Base-by-base conservation (phyloP, 768 basidiomycete species). In the Pleurotus tuber-regium region DNA sequence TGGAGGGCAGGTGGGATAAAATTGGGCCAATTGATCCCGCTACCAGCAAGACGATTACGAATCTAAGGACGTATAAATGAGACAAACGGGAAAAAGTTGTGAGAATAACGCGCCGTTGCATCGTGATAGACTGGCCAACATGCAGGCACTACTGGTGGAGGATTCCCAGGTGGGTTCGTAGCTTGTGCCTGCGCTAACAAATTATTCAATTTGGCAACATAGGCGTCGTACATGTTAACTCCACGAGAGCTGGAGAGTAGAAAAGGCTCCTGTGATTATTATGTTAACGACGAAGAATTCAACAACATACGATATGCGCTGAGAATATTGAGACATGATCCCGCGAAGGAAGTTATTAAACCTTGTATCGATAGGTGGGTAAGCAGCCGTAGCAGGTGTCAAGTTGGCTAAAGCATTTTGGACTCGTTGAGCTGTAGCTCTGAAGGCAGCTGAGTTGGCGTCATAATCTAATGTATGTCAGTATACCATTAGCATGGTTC, bases 61-160 rank as follows among this genome's bases (percentile, higher is more conserved):
- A 44, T 44, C 43, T 44, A 30, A 11, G 26, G n/a, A n/a, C 7
- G 21, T 16, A 7, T 14, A 2, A 16, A 12, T 44, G 12, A 19
- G 35, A 14, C 35, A 26, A 29, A 30, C 25, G 26, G 9, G 11
- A 7, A 1, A 16, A 11, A 19, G 4, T n/a, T 2, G 2, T 23
- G 16, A 24, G 10, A 26, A 19, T 28, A 19, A 44, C 43, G 25
- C 14, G 29, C 43, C 3, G 26, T 24, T 9, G 25, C 23, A 16
- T 44, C 43, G 7, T 44, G 43, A 18, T 44, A 44, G 4, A 44
- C 43, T 6, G 43, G 43, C 43, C 43, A 44, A 19, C 43, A 44
- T 18, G 21, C 23, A 28, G 43, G 43, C 6, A 44, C 43, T 6
- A 26, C 26, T 3, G 43, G 43, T 10, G 26, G n/a, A 12, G 43